Evolutionary conservation across 176 grass and related monocot genomes (phyloP), one percentile per base, ranked within the genome.

Genomic region (Echinochloa phyllopogon): DNA sequence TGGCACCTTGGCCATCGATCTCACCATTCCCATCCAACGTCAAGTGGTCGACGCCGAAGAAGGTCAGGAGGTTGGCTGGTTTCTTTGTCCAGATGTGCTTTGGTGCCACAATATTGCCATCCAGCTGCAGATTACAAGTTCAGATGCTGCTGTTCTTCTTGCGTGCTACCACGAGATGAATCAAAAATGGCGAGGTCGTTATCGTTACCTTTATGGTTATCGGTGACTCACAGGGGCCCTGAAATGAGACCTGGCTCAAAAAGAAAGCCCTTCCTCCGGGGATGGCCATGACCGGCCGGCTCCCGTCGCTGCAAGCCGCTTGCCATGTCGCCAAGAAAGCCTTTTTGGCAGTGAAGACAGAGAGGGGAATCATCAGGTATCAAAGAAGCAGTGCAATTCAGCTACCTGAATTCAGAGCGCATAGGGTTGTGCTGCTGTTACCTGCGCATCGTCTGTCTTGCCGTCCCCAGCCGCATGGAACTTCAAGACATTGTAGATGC

Each of bases 1-100:
- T 70, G 63, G 86, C 39, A 10, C 95, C 95, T 33, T 47, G 79
- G 44, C 92, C 92, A 5, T 94, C 88, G 43, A 97, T 91, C 74
- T 76, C 53, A 12, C 95, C 95, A 1, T 6, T 23, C 7, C 95
- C 95, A 5, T 83, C 18, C 23, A 94, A 0, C 1, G 77, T 89
- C 44, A 97, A 52, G 53, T 74, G 33, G 60, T 89, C 49, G 4
- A 91, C 39, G 2, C 37, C 16, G 47, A 36, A 42, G 72, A 97
- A 86, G 23, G 88, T 82, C 15, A 97, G 3, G 20, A 97, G 43
- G 72, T 68, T 91, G 40, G 21, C 69, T 20, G 18, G 5, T 39
- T 78, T 10, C 3, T 58, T 58, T 14, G 90, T 86, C 95, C 95
- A 97, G 4, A 79, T 24, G 17, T 8, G 1, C 39, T 58, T 88